Evolutionary conservation across 768 basidiomycete species (phyloP), one percentile per base, ranked within the genome.

Genomic region (Exsudoporus frostii): DNA sequence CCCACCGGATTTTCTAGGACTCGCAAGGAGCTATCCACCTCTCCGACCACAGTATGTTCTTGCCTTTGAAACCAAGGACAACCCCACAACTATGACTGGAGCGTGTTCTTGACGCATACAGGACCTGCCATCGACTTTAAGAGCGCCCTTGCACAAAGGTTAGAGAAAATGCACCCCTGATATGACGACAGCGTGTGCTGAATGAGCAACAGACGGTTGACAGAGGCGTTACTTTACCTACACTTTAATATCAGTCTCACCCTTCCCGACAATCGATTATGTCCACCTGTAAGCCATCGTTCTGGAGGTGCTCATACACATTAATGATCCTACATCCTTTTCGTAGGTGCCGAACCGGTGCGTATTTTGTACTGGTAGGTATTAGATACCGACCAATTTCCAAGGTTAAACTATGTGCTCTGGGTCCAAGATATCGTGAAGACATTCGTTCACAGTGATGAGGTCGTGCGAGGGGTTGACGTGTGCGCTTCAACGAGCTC

Each of bases 401-500:
- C 40, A 39, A 92, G 93, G 60, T 68, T 95, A 40, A 93, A 97
- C 67, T 97, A 97, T 61, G 74, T 96, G 6, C 76, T 93, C 6
- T 91, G 90, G 90, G 73, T 92, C 22, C 83, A 91, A 71, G 88
- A 92, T 61, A 75, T 92, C 43, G 54, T 87, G 7, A 57, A 65
- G 20, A 70, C 71, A 4, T 65, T 73, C 30, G 45, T 54, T 48
- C 45, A 61, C 20, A 46, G 45, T 22, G 54, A 62, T 0, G 48
- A 54, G 10, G 6, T 39, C n/a, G 65, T 86, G 14, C 70, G 67
- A 8, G 88, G 85, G 0, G 66, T 90, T 13, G 92, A 95, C 60
- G 80, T 95, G 93, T 93, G 65, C 47, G 84, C 45, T 7, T 49
- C 13, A 6, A 42, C 6, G 2, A 27, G 14, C 42, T 30, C 29